Percentiles rank a stretch among this genome's conserved stretches.
These are phyloP conservation scores for Podaxis sp. DNA, from an alignment of 768 basidiomycete species.

Conservation along the genomic window DNA sequence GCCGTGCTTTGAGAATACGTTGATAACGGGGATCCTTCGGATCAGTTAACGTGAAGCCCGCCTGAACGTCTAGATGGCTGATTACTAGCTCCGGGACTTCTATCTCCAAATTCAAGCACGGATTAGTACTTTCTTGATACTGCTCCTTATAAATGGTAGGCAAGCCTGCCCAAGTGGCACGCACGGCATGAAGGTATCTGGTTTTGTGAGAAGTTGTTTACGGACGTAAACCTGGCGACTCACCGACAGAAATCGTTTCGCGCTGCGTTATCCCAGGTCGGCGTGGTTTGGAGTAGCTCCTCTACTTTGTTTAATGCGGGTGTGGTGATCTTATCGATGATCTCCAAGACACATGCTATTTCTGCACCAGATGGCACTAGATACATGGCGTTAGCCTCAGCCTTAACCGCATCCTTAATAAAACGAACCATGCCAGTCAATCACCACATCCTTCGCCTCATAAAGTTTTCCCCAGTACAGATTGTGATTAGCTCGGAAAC, in stretches of 20 bases:
- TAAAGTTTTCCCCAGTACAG: constrained; percentile 80
- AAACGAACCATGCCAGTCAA: constrained; percentile 82
- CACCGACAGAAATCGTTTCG: constrained; percentile 87
- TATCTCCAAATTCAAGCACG: constrained; percentile 56
- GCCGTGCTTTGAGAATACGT: constrained; percentile 52
- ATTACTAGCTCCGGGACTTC: constrained; percentile 75
- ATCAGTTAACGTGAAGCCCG: constrained; percentile 74
- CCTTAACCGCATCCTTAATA: not conserved
- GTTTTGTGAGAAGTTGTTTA: constrained; percentile 4
- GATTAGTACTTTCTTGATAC: constrained; percentile 54
- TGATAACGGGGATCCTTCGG: constrained; percentile 74
- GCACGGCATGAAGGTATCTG: constrained; percentile 66
- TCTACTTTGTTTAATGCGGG: constrained; percentile 73
- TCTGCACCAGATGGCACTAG: constrained; percentile 66
- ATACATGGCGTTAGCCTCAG: constrained; percentile 9
- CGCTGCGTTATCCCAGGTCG: constrained; percentile 60
- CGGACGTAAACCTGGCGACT: constrained; percentile 14
- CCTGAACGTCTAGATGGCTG: constrained; percentile 61
- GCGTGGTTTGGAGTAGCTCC: constrained; percentile 48
- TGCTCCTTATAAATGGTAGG: constrained; percentile 63
- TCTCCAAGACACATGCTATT: constrained; percentile 74
- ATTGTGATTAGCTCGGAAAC: constrained; percentile 61
- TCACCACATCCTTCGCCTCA: constrained; percentile 72
- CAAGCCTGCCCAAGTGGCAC: constrained; percentile 77
- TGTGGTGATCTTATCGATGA: constrained; percentile 64